Conservation (phyloP, 2,329 filamentous ascomycete genomes). For the Fusarium abutilonis region DNA sequence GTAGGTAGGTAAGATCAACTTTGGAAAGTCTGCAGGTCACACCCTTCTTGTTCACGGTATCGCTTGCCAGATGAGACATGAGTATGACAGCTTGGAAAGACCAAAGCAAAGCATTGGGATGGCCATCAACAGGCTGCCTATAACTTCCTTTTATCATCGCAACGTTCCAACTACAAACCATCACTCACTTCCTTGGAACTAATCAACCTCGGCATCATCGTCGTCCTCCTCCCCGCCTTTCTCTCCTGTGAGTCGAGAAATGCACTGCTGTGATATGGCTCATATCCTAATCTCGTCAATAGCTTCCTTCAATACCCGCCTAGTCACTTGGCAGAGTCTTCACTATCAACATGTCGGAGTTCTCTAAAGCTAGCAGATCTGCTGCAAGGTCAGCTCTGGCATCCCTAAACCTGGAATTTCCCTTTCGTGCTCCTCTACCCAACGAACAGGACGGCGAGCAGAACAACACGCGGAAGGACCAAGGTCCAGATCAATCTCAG, state of each 20-base stretch:
- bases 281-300: not conserved
- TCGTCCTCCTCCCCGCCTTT: not conserved
- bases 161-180: not conserved
- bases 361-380: not conserved
- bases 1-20: too few relatives aligned
- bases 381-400: not conserved
- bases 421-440: not conserved
- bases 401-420: not conserved
- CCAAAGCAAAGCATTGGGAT: not conserved
- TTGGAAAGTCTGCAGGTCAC: too few relatives aligned
- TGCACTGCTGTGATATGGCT: not conserved
- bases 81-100: not conserved
- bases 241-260: not conserved
- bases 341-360: constrained; percentile 5
- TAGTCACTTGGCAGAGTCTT: not conserved
- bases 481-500: not conserved
- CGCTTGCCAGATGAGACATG: not conserved
- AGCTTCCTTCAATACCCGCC: not conserved
- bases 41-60: too few relatives aligned
- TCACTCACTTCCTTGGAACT: constrained; percentile 1
- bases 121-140: not conserved
- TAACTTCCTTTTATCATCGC: not conserved
- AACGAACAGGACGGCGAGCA: constrained; percentile 1
- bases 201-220: not conserved
- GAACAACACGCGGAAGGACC: not conserved